phyloP scores from a whole-genome alignment of 2,329 filamentous ascomycete species.

The Stromatinia cepivora region DNA sequence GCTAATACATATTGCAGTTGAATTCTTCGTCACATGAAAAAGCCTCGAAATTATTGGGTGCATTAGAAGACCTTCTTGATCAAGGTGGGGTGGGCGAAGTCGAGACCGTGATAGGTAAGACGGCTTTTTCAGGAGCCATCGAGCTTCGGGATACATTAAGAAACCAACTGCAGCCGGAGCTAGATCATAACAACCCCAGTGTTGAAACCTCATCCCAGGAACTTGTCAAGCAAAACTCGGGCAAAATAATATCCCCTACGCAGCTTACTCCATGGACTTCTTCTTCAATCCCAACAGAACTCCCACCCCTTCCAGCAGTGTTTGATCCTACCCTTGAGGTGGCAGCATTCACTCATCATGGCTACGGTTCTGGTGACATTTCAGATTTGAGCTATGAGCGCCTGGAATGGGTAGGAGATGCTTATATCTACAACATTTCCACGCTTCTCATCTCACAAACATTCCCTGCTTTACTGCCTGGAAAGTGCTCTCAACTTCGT shows the following conservation, averaged over 20 bases:
- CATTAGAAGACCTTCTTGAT: conserved; percentile 34
- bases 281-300: conserved; percentile 48
- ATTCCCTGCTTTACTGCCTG: conserved; percentile 64
- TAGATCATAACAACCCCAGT: neutral
- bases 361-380: conserved; percentile 27
- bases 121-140: conserved; percentile 29
- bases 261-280: conserved; percentile 51
- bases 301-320: conserved; percentile 63
- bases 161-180: conserved; percentile 1
- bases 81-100: conserved; percentile 29
- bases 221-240: neutral
- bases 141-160: conserved; percentile 31
- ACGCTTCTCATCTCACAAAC: conserved; percentile 73
- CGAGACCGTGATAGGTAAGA: conserved; percentile 28
- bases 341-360: conserved; percentile 65
- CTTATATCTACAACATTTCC: conserved; percentile 77
- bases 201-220: conserved; percentile 4
- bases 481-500: conserved; percentile 72
- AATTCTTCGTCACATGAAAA: conserved; percentile 26
- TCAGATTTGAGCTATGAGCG: conserved; percentile 65
- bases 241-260: conserved; percentile 6
- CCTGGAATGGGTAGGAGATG: conserved; percentile 87
- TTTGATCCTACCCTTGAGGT: conserved; percentile 58
- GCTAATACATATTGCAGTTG: neutral
- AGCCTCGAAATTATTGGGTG: conserved; percentile 33